These are phyloP conservation scores for Cyathus striatus DNA, from an alignment of 768 basidiomycete genomes.

Conservation along the genomic window DNA sequence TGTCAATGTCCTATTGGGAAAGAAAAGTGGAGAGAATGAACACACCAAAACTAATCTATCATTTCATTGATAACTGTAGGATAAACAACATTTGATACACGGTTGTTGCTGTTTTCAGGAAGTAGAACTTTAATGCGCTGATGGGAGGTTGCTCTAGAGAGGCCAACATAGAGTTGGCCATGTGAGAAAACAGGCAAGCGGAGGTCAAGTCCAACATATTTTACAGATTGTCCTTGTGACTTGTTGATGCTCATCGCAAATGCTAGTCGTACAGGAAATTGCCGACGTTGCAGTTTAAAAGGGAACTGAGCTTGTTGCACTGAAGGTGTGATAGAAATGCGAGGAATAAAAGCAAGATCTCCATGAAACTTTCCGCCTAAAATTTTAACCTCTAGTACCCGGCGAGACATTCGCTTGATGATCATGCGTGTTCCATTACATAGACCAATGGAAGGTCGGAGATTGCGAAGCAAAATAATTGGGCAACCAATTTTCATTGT, in stretches of 20 bases:
- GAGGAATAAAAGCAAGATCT: slow-evolving; percentile 24
- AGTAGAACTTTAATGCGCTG: slow-evolving; percentile 19
- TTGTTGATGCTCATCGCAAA: slow-evolving; percentile 43
- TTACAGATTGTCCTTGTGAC: slow-evolving; percentile 39
- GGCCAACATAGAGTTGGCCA: slow-evolving; percentile 40
- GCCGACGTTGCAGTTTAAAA: slow-evolving; percentile 19
- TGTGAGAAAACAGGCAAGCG: slow-evolving; percentile 30
- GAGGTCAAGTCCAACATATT: slow-evolving; percentile 33
- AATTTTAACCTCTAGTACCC: background rate
- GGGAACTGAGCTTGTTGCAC: slow-evolving; percentile 3
- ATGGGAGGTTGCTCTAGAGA: slow-evolving; percentile 28
- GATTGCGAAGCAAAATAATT: background rate
- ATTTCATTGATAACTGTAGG: too few relatives aligned
- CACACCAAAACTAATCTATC: too few relatives aligned
- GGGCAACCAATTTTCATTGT: background rate
- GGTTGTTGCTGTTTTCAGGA: too few relatives aligned
- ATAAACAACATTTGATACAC: too few relatives aligned
- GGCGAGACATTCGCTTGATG: background rate
- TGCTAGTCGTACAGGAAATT: slow-evolving; percentile 36
- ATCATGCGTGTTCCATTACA: background rate
- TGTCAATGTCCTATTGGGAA: too few relatives aligned
- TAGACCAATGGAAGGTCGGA: background rate
- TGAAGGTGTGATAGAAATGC: slow-evolving; percentile 14
- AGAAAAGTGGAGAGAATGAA: too few relatives aligned
- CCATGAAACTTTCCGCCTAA: too few relatives aligned